A percentile compares a stretch with the other conserved stretches of the same genome.
Evolutionary conservation across 1,284 basidiomycete species (phyloP).

Genomic region (Marasmius oreades): DNA sequence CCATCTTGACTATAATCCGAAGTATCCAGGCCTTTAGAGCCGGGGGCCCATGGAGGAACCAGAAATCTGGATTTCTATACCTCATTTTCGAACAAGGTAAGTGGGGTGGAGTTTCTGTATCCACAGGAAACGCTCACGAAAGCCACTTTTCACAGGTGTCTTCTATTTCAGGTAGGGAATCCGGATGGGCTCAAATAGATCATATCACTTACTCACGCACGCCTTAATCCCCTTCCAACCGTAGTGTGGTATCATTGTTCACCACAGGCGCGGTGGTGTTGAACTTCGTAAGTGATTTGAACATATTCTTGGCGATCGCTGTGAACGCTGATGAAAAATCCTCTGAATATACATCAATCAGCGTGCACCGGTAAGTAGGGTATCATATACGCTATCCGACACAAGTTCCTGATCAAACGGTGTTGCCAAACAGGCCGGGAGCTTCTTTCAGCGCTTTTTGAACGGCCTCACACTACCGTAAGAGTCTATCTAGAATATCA

Average conservation of each 20-base stretch:
- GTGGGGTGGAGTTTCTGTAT: background rate
- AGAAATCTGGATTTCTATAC: constrained; percentile 7
- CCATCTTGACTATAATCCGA: constrained; percentile 11
- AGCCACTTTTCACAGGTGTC: constrained; percentile 6
- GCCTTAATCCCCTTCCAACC: background rate
- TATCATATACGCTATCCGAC: background rate
- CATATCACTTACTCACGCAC: too few species aligned
- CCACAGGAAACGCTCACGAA: background rate
- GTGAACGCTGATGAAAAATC: background rate
- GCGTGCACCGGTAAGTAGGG: background rate
- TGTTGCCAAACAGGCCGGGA: constrained; percentile 18
- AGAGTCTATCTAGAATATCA: constrained; percentile 7
- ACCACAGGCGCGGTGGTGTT: constrained; percentile 10
- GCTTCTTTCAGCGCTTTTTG: constrained; percentile 24
- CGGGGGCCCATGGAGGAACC: constrained; percentile 5
- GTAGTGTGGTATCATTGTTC: constrained; percentile 7
- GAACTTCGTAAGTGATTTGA: constrained; percentile 1
- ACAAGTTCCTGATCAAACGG: background rate
- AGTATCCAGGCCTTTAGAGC: constrained; percentile 10
- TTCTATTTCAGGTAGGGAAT: constrained; percentile 14
- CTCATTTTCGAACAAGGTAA: constrained; percentile 16
- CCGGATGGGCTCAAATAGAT: too few species aligned
- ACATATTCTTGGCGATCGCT: background rate
- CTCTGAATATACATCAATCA: background rate
- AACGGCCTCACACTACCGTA: constrained; percentile 30